Base-by-base conservation (phyloP, 2,329 filamentous ascomycete genomes). In the Alternaria consortialis region DNA sequence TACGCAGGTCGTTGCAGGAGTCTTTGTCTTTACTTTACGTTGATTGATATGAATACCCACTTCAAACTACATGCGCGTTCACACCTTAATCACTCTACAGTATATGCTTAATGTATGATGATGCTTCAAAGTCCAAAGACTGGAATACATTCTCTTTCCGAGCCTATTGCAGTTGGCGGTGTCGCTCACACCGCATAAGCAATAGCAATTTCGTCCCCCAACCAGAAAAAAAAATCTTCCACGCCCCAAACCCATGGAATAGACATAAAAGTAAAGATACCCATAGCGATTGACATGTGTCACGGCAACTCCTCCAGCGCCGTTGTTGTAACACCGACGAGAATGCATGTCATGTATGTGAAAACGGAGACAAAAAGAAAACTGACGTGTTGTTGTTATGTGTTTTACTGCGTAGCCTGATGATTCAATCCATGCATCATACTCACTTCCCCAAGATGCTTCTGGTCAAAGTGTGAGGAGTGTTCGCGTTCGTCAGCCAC, bases 381-480 rank as follows among this genome's bases (percentile, higher is more conserved):
- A 11, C 31, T 11, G 23, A 15, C 42, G n/a, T 44, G 32, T 36
- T 48, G 17, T 23, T 48, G 43, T 7, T 46, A 36, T 31, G 48
- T 32, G 23, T 3, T 15, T 17, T 71, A 78, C 62, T 77, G 76
- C 5, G 74, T 76, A 59, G 71, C 60, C 53, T 76, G 71, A n/a
- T 74, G 72, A 25, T 54, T 62, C n/a, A 71, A 43, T 5, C 59
- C 60, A 53, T 74, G 69, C 17, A 74, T 56, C 68, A 75, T 67
- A 51, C 62, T 72, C 8, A 79, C 66, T 43, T 78, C 72, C 11
- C 72, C 74, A 42, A 77, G 69, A 42, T 77, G 75, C 53, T 79
- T 79, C 36, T 72, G 67, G 50, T 77, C 76, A 36, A 75, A 63
- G 31, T 67, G 64, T 20, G 69, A 62, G 17, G 69, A 63, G 40